Percentiles rank a stretch among this genome's conserved stretches.
Evolutionary conservation across 495 filamentous ascomycete species (phyloP).

Genomic region (Aspergillus taichungensis): DNA sequence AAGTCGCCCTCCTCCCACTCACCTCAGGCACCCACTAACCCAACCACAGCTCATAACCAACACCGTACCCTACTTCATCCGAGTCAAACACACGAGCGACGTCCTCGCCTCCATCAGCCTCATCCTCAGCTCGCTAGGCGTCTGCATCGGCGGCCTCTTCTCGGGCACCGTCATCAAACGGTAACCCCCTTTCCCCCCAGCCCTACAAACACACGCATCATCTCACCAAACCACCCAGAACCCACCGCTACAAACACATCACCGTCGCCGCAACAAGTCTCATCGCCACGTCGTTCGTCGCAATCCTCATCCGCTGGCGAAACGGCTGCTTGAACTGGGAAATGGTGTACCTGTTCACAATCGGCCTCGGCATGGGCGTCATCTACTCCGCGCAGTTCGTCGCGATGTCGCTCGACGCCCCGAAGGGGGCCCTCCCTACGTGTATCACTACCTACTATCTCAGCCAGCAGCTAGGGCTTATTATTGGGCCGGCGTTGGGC

Average conservation of each 20-base stretch:
- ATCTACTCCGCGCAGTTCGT: slow-evolving; percentile 24
- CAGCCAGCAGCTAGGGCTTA: slow-evolving; percentile 27
- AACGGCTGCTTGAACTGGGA: slow-evolving; percentile 14
- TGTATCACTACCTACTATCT: slow-evolving; percentile 26
- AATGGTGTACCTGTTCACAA: slow-evolving; percentile 11
- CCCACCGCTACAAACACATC: slow-evolving; percentile 17
- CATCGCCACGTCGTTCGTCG: slow-evolving; percentile 7
- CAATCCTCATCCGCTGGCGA: slow-evolving; percentile 22
- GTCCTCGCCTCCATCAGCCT: slow-evolving; percentile 8
- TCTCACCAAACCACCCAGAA: slow-evolving; percentile 10
- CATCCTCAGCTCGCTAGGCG: slow-evolving; percentile 8
- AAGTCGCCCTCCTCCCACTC: neutral
- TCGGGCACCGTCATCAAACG: slow-evolving; percentile 22
- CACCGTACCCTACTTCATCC: slow-evolving; percentile 17
- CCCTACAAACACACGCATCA: neutral
- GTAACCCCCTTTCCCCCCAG: slow-evolving; percentile 4
- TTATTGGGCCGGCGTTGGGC: slow-evolving; percentile 19
- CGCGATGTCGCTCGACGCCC: slow-evolving; percentile 15
- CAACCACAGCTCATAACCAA: slow-evolving; percentile 14
- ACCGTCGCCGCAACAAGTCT: slow-evolving; percentile 10
- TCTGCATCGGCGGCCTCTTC: slow-evolving; percentile 13
- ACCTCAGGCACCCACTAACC: neutral
- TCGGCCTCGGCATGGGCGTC: slow-evolving; percentile 18
- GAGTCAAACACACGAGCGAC: slow-evolving; percentile 12
- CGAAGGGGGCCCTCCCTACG: slow-evolving; percentile 14